phyloP scores from a whole-genome alignment of 2,329 filamentous ascomycete genomes.

The Phaeosphaeria sp. region DNA sequence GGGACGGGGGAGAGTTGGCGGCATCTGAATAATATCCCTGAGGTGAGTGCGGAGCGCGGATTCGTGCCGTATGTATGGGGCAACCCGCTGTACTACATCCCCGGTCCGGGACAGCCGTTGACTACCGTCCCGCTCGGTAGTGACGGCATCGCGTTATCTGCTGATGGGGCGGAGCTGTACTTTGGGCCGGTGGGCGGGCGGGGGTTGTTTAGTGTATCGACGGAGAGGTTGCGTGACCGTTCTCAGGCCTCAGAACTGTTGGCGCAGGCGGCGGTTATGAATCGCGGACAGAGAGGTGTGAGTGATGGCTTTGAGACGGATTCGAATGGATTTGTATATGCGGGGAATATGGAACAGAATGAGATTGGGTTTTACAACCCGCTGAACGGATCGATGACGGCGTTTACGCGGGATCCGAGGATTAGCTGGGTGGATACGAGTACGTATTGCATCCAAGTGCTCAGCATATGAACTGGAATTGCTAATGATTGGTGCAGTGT shows the following conservation, averaged over 20 bases:
- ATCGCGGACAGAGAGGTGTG: slow-evolving; percentile 57
- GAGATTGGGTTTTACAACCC: slow-evolving; percentile 52
- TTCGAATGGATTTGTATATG: slow-evolving; percentile 57
- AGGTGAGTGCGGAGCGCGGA: slow-evolving; percentile 52
- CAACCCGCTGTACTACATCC: slow-evolving; percentile 53
- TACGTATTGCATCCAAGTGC: slow-evolving; percentile 18
- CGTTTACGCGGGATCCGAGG: slow-evolving; percentile 56
- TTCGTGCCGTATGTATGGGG: slow-evolving; percentile 60
- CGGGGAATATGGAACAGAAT: slow-evolving; percentile 58
- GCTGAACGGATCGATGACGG: slow-evolving; percentile 50
- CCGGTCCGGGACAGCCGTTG: slow-evolving; percentile 43
- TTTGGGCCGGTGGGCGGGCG: slow-evolving; percentile 55
- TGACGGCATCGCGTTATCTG: slow-evolving; percentile 60
- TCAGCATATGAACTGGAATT: not conserved
- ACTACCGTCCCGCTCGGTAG: slow-evolving; percentile 54
- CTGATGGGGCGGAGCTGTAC: slow-evolving; percentile 57
- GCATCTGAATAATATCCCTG: slow-evolving; percentile 53
- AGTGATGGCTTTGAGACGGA: slow-evolving; percentile 62
- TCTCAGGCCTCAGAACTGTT: slow-evolving; percentile 51
- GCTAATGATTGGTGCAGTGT: slow-evolving; percentile 29
- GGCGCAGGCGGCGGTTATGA: slow-evolving; percentile 53
- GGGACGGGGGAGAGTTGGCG: slow-evolving; percentile 58
- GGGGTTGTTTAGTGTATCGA: slow-evolving; percentile 56
- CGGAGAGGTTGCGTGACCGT: slow-evolving; percentile 51
- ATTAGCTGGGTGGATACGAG: slow-evolving; percentile 60